These are phyloP conservation scores for Suillus clintonianus DNA, from an alignment of 768 basidiomycete genomes.

Conservation along the genomic window DNA sequence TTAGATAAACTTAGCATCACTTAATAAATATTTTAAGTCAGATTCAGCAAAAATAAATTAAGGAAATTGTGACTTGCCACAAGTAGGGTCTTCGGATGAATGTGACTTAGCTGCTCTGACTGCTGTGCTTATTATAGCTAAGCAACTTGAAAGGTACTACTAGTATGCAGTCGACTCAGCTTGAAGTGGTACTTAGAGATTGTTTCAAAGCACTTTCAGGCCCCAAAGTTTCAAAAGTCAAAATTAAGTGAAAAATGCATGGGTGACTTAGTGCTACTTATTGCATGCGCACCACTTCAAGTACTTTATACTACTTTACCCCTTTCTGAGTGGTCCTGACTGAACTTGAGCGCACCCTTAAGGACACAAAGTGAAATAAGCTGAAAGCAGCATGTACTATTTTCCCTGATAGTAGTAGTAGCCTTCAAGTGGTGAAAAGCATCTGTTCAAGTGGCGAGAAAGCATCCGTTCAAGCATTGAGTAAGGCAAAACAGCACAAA, in stretches of 20 bases:
- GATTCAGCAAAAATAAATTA: background rate
- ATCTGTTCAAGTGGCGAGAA: too few species aligned
- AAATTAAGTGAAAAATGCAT: background rate
- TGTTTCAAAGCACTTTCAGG: background rate
- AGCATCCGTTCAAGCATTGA: too few species aligned
- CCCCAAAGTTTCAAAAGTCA: background rate
- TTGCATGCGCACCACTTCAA: background rate
- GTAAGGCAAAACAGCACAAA: too few species aligned
- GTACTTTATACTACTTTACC: background rate
- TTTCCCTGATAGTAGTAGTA: too few species aligned
- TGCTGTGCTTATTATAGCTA: background rate
- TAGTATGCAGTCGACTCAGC: too few species aligned
- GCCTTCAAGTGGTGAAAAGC: too few species aligned
- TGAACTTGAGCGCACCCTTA: background rate
- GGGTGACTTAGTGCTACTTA: background rate
- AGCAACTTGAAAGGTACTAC: too few species aligned
- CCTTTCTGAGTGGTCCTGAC: background rate
- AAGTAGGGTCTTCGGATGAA: background rate
- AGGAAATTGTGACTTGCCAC: background rate
- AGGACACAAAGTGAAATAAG: background rate
- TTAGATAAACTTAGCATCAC: background rate
- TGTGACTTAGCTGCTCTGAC: background rate
- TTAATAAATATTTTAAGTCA: background rate
- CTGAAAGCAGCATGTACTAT: too few species aligned
- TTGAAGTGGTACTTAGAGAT: too few species aligned